Evolutionary conservation across 805 yeast genomes (phyloP), one percentile per base, ranked within the genome.

Genomic region (Maudiozyma turicensis): DNA sequence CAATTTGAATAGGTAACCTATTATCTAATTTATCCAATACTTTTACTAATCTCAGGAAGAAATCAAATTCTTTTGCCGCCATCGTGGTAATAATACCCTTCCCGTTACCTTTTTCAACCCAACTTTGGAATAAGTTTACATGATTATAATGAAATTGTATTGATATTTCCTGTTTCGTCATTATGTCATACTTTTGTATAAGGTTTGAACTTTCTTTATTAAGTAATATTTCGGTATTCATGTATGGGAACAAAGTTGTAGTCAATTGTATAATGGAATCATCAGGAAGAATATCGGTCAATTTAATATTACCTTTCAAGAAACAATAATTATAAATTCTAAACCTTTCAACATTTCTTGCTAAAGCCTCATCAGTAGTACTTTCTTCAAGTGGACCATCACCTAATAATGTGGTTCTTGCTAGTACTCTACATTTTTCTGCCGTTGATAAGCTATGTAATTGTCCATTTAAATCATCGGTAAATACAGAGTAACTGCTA

Each of bases 1-100:
- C 58, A 6, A 73, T 52, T 58, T 73, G 72, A 37, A 73, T 68
- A 5, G 78, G 78, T 30, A 70, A 54, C 10, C 45, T 51, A 54
- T 72, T 73, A 1, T 65, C 63, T 9, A 59, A 43, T 13, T 63
- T 62, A 34, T 75, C 55, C 11, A 72, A 55, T 42, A 75, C 60
- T 0, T 75, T 72, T 35, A 85, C 60, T 15, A 67, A 42, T n/a
- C 61, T 55, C 3, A 60, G 43, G 13, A 70, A 54, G n/a, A 63
- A 55, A 8, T 56, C 53, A 5, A 64, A 54, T 47, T 65, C 65
- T 3, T 46, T 47, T 43, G 69, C 69, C 2, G 49, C 47, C 38
- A 54, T 44, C n/a, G 47, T 47, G 1, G 47, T 37, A 3, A 57
- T 53, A 38, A 60, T 59, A 48, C 64, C 64, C 35, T 45, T 44